Evolutionary conservation across 2,329 filamentous ascomycete species (phyloP), one percentile per base, ranked within the genome.

Genomic region (Xenoacremonium recifei): DNA sequence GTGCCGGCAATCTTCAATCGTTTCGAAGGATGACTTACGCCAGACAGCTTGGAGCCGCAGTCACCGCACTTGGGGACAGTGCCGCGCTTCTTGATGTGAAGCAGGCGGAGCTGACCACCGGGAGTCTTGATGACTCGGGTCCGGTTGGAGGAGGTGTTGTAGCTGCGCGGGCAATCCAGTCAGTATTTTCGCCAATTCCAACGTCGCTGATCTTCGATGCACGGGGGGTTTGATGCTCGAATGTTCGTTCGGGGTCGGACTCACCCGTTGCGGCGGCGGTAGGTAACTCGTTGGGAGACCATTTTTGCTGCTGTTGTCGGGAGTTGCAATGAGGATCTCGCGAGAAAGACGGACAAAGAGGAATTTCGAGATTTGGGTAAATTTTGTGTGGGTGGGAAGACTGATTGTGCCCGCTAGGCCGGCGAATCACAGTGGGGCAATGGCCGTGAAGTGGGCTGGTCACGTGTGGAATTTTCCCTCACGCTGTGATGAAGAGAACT

Each of bases 61-160:
- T 99, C 93, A 82, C 95, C 89, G 72, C 93, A 99, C 83, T 99
- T 99, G 70, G 93, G 93, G 57, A 91, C 87, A 71, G 90, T 95
- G 64, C 91, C 93, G 73, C 85, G 88, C 89, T 99, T 99, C 88
- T 97, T 97, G 81, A 96, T 91, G 86, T 99, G 92, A 64, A 97
- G 87, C 70, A 96, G 85, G 72, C 93, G 85, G 67, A 96, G 85
- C 72, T 92, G 83, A 72, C 93, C 93, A 73, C 93, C 95, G 61
- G 95, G 93, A 60, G 93, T 99, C 84, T 93, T 93, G 75, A 96
- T 73, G 67, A 95, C 81, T 70, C 93, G 87, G 72, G 93, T 92
- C 76, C 90, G 89, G 87, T 99, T 96, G 73, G 89, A 95, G 71
- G 80, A 80, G 72, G 92, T 97, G 85, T 97, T 97, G 88, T 97